Base-by-base conservation (phyloP, 805 yeast species). In the Metschnikowia continentalis region DNA sequence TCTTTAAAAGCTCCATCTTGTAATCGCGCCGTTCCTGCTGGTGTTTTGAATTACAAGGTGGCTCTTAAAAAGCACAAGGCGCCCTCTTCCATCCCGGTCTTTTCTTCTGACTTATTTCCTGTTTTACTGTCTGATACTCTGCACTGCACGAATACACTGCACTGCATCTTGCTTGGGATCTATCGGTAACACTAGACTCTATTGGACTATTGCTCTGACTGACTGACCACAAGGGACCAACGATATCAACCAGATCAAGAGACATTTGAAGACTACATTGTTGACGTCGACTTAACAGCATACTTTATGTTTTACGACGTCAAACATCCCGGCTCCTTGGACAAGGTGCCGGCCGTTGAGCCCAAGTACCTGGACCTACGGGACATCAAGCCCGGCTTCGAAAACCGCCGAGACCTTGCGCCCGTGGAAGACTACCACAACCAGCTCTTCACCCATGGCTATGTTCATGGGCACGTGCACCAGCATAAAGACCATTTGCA, bases 381-480 rank as follows among this genome's bases (percentile, higher is more conserved):
- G 19, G n/a, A 42, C 36, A 37, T 20, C 17, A 42, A 35, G 23
- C 43, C 35, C 15, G 43, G 17, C 10, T 40, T 26, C 15, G 22
- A 39, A 10, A 30, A 6, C 8, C 43, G 15, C 22, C 32, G 33
- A 6, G 35, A 26, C 14, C 33, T 39, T 23, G 19, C 43, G 22
- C 23, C 33, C 3, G 15, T 17, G 20, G 43, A 40, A 5, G 30
- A 42, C 14, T n/a, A 11, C 32, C 33, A 6, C 32, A 52, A 52
- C 41, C 52, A 53, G 38, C 51, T 61, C 8, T 49, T 61, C 42
- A 66, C 72, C 26, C 80, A 78, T 51, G 86, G 86, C 19, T 71
- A 78, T n/a, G 82, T 82, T 15, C 88, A 82, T 64, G 88, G 88
- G 3, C 88, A 82, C 58, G 80, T 82, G 19, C 87, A 82, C 64